Base-by-base conservation (phyloP, 352 stramenopile genomes). In the Pelagophyceae sp. region DNA sequence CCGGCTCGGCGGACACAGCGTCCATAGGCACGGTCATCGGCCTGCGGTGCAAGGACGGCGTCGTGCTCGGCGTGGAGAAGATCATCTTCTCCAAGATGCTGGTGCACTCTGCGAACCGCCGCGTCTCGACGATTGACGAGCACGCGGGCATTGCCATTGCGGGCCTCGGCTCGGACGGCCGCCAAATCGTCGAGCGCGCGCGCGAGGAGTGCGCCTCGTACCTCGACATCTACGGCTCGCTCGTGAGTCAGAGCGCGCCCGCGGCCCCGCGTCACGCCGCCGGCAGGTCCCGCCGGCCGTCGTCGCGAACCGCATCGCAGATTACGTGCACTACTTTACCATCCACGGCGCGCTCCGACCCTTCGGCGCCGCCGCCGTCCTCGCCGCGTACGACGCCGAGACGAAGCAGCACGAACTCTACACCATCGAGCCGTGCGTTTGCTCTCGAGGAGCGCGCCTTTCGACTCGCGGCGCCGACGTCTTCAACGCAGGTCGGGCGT, bases 301-400 rank as follows among this genome's bases (percentile, higher is more conserved):
- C 60, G 84, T 99, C 38, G 90, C 92, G 19, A 90, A 97, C 72
- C 93, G 95, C 69, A 91, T 99, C 82, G 94, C 91, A 69, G 86
- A 96, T 82, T 99, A 96, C 83, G 92, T 98, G 76, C 95, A 99
- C 87, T 98, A 98, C 85, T 99, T 98, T 88, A 99, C 96, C 75
- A 86, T 98, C 35, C 96, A 99, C 84, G 94, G 95, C 74, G 95
- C 92, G 0, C 90, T 98, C 70, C 91, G 96, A 77, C 96, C 96
- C 6, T 99, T 99, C 83, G 96, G 96, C 38, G 92, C 93, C 0
- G 92, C 90, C 38, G 63, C 86, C 58, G 82, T 71, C 15, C 51
- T 74, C 38, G 67, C 67, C 67, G 38, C 67, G 20, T 74, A 58
- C 67, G 67, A 74, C 37, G 35, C 25, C 15, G 17, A 31, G 5